Evolutionary conservation across 345 rosid species (phyloP), one percentile per base, ranked within the genome.

Genomic region (Trapa incisa): DNA sequence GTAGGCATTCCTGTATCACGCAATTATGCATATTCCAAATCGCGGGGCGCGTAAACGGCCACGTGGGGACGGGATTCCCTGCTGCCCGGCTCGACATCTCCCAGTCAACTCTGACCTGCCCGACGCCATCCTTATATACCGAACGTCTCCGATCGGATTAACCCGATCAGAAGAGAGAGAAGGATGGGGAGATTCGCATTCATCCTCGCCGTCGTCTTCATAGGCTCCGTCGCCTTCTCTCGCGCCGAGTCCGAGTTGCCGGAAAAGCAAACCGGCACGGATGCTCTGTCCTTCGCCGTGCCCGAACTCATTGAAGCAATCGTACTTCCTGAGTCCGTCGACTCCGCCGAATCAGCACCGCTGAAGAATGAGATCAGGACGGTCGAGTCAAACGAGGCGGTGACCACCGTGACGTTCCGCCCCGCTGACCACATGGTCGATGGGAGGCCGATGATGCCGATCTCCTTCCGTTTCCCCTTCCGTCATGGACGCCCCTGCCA

Each of bases 101-200:
- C 60, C 60, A 7, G 60, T 54, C n/a, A n/a, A 54, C 35, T 22
- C 7, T 1, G 11, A 54, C 17, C 60, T 54, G 60, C 60, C 60
- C 60, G 35, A 11, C 33, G 5, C 58, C 58, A 4, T 6, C 48
- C 10, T 52, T 52, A 54, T 4, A 22, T 22, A 54, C 60, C 2
- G 37, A 33, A 57, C 32, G 32, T 35, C n/a, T 6, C 3, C 52
- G 7, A 13, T 11, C 13, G 15, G 9, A 57, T 17, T 54, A 15
- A 53, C 9, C 43, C 22, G 2, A 16, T 62, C 33, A 17, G 48
- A 45, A 11, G 8, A 39, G 42, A 41, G 43, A 41, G 43, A 36
- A 60, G 63, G 33, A 84, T 84, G 88, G 78, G 73, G 2, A 78
- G 42, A 5, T 70, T 77, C 32, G 36, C 53, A 41, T 22, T 73